Conservation (phyloP, 495 filamentous ascomycete genomes). For the Hyaloscypha variabilis region DNA sequence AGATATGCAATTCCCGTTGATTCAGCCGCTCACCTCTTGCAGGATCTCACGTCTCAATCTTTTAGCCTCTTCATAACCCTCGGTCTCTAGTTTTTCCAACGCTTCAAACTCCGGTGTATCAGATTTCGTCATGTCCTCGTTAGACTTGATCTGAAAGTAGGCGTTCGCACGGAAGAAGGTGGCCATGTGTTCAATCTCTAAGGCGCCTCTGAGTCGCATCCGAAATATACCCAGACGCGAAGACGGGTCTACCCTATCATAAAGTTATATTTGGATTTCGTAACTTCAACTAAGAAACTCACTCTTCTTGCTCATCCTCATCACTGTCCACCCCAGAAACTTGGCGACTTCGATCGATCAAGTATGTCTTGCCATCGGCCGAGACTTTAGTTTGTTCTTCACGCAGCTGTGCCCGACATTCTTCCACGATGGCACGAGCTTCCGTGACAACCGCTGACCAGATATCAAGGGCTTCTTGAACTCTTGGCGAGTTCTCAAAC, state of each 20-base stretch:
- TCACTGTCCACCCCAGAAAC: slow-evolving; percentile 34
- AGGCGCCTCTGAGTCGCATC: slow-evolving; percentile 66
- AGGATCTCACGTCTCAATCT: slow-evolving; percentile 76
- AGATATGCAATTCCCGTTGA: not conserved
- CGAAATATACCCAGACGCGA: slow-evolving; percentile 57
- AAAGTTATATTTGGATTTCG: not conserved
- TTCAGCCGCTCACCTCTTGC: slow-evolving; percentile 37
- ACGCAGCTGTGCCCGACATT: slow-evolving; percentile 63
- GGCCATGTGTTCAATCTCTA: slow-evolving; percentile 82
- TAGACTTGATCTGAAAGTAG: slow-evolving; percentile 78
- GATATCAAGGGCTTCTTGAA: slow-evolving; percentile 60
- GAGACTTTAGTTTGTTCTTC: slow-evolving; percentile 24
- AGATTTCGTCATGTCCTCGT: slow-evolving; percentile 60
- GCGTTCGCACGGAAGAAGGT: slow-evolving; percentile 84
- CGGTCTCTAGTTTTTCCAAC: slow-evolving; percentile 69
- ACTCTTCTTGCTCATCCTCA: slow-evolving; percentile 41
- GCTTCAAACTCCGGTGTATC: slow-evolving; percentile 65
- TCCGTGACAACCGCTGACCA: slow-evolving; percentile 66
- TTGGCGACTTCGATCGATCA: not conserved
- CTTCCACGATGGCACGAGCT: slow-evolving; percentile 57
- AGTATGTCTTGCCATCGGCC: slow-evolving; percentile 13
- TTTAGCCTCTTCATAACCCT: slow-evolving; percentile 77
- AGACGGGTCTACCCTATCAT: slow-evolving; percentile 31
- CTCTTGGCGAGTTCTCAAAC: slow-evolving; percentile 59
- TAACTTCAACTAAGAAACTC: slow-evolving; percentile 11